phyloP scores from a whole-genome alignment of 73 alveolate species.

The Blepharisma stoltei region DNA sequence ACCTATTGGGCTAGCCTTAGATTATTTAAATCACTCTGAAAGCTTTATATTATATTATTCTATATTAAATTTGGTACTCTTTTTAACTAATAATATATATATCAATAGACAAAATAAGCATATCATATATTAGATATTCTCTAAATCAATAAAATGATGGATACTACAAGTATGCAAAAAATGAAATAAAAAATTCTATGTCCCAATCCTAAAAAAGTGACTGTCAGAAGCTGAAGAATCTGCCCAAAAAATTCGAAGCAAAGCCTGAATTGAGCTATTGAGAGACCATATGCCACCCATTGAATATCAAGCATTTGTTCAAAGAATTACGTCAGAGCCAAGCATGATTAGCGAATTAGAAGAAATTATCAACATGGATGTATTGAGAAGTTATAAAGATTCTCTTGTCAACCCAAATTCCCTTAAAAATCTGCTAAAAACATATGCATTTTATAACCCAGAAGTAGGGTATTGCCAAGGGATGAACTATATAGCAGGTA shows the following conservation, averaged over 20 bases:
- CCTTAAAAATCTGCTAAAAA: constrained; percentile 42
- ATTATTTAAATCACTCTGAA: background rate
- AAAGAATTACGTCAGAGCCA: constrained; percentile 29
- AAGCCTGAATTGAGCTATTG: background rate
- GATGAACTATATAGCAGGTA: constrained; percentile 54
- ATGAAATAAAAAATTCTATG: background rate
- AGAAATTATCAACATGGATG: constrained; percentile 63
- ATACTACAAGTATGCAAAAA: background rate
- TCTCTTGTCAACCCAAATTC: constrained; percentile 26
- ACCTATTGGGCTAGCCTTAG: constrained; percentile 19
- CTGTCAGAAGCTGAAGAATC: background rate
- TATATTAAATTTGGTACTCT: no score
- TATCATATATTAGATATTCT: no score
- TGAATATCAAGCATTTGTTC: constrained; percentile 43
- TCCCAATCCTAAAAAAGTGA: constrained; percentile 15
- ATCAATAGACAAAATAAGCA: no score
- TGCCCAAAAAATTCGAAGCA: background rate
- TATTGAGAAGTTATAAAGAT: constrained; percentile 45
- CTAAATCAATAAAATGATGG: no score
- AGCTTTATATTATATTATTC: background rate
- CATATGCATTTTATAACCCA: constrained; percentile 47
- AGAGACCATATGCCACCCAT: background rate
- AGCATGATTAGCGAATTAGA: constrained; percentile 29
- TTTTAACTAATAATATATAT: no score
- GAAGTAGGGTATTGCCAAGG: constrained; percentile 64